These are phyloP conservation scores for Hypoxylon sp. DNA, from an alignment of 2,329 filamentous ascomycete genomes.

Conservation along the genomic window DNA sequence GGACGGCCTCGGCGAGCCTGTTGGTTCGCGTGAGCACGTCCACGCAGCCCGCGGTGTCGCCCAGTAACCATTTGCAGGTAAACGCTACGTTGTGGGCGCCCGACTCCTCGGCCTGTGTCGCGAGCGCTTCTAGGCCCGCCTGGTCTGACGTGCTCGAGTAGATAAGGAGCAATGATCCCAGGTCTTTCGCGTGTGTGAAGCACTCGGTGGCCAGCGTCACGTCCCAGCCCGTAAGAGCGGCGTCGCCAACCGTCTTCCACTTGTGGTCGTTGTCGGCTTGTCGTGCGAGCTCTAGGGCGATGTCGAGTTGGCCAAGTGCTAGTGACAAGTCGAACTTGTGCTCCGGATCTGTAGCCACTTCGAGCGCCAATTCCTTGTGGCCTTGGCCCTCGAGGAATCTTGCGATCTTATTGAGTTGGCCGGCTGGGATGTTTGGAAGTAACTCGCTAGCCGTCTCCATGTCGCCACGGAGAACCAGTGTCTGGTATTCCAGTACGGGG, in stretches of 20 bases:
- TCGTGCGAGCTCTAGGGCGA: slow-evolving; percentile 85
- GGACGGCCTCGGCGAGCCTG: slow-evolving; percentile 83
- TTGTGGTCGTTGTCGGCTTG: slow-evolving; percentile 92
- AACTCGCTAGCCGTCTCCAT: slow-evolving; percentile 91
- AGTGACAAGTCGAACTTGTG: slow-evolving; percentile 96
- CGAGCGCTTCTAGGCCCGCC: slow-evolving; percentile 78
- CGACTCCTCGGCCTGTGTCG: slow-evolving; percentile 77
- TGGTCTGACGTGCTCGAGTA: slow-evolving; percentile 87
- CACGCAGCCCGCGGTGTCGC: slow-evolving; percentile 83
- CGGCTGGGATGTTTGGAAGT: slow-evolving; percentile 83
- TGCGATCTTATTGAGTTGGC: slow-evolving; percentile 98
- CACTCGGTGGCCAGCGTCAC: slow-evolving; percentile 90
- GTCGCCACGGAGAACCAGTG: slow-evolving; percentile 90
- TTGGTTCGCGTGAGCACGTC: slow-evolving; percentile 83
- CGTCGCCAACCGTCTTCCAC: slow-evolving; percentile 97
- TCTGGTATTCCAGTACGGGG: slow-evolving; percentile 96
- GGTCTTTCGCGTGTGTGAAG: slow-evolving; percentile 89
- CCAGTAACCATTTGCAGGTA: slow-evolving; percentile 87
- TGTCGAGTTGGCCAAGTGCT: slow-evolving; percentile 82
- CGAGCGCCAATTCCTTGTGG: slow-evolving; percentile 93
- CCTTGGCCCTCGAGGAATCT: slow-evolving; percentile 97
- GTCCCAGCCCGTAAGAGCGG: slow-evolving; percentile 88
- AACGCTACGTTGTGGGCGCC: slow-evolving; percentile 95
- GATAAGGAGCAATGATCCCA: slow-evolving; percentile 88
- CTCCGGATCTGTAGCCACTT: slow-evolving; percentile 93